Evolutionary conservation across 192 early-diverging fungal genomes (phyloP).

Genomic region (Gryganskiella cystojenkinii): DNA sequence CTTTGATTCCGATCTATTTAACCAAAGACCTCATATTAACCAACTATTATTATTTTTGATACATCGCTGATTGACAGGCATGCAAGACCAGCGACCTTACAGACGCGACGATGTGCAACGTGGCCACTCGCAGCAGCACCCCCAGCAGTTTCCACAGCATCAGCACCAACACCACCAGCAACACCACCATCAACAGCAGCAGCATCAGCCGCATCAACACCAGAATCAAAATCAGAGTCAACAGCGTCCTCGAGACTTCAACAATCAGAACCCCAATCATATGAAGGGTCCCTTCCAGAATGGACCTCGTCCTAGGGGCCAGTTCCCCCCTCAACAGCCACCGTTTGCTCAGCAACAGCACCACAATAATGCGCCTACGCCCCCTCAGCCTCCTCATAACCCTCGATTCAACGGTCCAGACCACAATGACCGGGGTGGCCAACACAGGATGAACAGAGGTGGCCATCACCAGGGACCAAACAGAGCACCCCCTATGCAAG

Average conservation of each 20-base stretch:
- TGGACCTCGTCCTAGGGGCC: neutral
- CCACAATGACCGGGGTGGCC: slow-evolving; percentile 20
- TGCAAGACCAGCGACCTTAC: slow-evolving; percentile 50
- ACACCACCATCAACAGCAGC: slow-evolving; percentile 1
- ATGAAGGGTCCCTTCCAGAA: neutral
- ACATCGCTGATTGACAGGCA: slow-evolving; percentile 9
- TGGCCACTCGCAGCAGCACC: slow-evolving; percentile 18
- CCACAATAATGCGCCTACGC: slow-evolving; percentile 2
- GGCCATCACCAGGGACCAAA: slow-evolving; percentile 7
- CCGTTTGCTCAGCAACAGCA: slow-evolving; percentile 3
- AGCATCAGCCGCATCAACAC: slow-evolving; percentile 2
- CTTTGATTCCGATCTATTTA: neutral
- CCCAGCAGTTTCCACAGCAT: slow-evolving; percentile 39
- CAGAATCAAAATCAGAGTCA: slow-evolving; percentile 11
- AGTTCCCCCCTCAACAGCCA: slow-evolving; percentile 4
- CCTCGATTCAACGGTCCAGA: slow-evolving; percentile 23
- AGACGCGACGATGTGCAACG: slow-evolving; percentile 41
- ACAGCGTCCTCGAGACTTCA: neutral
- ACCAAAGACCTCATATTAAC: neutral
- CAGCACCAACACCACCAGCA: neutral
- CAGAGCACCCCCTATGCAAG: slow-evolving; percentile 23
- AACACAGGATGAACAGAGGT: slow-evolving; percentile 25
- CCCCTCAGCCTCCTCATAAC: slow-evolving; percentile 18
- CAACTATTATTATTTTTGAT: neutral
- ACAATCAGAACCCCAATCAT: neutral